Conservation (phyloP, 345 rosid genomes). For the Tarenaya hassleriana region DNA sequence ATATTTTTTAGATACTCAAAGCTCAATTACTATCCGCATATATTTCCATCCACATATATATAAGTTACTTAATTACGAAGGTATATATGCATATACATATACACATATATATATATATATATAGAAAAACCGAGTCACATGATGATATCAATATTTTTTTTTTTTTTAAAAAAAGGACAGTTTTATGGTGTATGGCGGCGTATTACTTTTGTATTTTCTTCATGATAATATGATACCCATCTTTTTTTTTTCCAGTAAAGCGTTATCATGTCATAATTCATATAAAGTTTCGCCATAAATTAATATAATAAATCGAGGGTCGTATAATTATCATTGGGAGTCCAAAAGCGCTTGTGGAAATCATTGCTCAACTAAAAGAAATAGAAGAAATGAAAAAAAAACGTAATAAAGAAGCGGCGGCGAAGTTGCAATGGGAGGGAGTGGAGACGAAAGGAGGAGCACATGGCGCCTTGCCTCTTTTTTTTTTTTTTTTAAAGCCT, state of each 20-base stretch:
- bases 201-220: slow-evolving; percentile 20
- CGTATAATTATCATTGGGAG: slow-evolving; percentile 5
- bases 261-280: slow-evolving; percentile 3
- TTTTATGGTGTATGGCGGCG: too few species aligned
- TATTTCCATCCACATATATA: too few species aligned
- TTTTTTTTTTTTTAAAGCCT: slow-evolving; percentile 14
- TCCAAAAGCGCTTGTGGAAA: slow-evolving; percentile 13
- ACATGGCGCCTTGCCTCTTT: slow-evolving; percentile 24
- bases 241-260: slow-evolving; percentile 18
- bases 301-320: neutral
- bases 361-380: slow-evolving; percentile 1
- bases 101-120: too few species aligned
- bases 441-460: slow-evolving; percentile 10
- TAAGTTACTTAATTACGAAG: too few species aligned
- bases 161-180: too few species aligned
- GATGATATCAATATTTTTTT: too few species aligned
- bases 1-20: too few species aligned
- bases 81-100: too few species aligned
- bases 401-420: slow-evolving; percentile 26
- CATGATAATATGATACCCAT: slow-evolving; percentile 26
- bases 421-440: slow-evolving; percentile 24
- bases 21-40: too few species aligned
- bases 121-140: too few species aligned
- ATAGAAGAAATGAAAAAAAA: neutral
- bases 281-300: neutral